Base-by-base conservation (phyloP, 371 early-diverging fungal genomes). In the Thermomucor indicae-seudaticae region DNA sequence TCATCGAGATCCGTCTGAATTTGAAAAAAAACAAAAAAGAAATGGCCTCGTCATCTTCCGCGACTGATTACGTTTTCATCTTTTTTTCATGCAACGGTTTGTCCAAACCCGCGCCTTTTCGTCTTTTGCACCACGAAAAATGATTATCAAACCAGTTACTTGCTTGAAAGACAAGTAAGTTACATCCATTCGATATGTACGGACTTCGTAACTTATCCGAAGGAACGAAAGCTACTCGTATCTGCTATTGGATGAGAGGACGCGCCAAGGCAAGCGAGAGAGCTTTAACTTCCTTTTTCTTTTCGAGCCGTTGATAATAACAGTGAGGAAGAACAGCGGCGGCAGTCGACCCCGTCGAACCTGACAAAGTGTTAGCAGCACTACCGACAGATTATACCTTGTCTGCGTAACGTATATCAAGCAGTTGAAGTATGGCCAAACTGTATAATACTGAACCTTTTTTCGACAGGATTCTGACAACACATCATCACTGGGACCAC, bases 401-500 rank as follows among this genome's bases (percentile, higher is more conserved):
- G 17, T 73, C 73, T 14, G 65, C 55, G 65, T 60, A 65, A 37
- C n/a, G 49, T 25, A 43, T 11, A 34, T 17, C 14, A 12, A 4
- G 31, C 3, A 29, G 35, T 23, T 16, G 24, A 30, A n/a, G n/a
- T n/a, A n/a, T n/a, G n/a, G n/a, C n/a, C n/a, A n/a, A n/a, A n/a
- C n/a, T n/a, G n/a, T n/a, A n/a, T n/a, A n/a, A n/a, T n/a, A n/a
- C n/a, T n/a, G n/a, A n/a, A n/a, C n/a, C n/a, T n/a, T n/a, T 47
- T 52, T 27, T 14, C 24, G 22, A 8, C 8, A 71, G 78, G 7
- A 64, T 90, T 3, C 71, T 88, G 37, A 86, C 83, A n/a, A 89
- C 89, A n/a, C 91, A 90, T 61, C 90, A 91, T 58, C 90, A 90
- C 55, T 65, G 67, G 55, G 93, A 93, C 64, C 93, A 93, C 54